These are phyloP conservation scores for Rhypophila decipiens DNA, from an alignment of 495 filamentous ascomycete genomes.

Conservation along the genomic window DNA sequence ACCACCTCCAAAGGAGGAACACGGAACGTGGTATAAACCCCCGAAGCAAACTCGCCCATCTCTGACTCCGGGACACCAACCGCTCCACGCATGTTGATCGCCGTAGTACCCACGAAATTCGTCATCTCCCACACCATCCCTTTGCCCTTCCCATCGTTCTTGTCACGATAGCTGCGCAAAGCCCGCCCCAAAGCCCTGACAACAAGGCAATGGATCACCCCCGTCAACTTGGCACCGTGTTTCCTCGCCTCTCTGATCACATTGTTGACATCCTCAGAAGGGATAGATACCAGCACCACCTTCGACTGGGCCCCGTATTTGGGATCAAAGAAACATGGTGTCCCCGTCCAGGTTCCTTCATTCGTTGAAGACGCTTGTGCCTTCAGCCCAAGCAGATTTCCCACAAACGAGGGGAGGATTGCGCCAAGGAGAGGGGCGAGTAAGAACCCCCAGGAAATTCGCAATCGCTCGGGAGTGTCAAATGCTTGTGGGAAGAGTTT, in stretches of 20 bases:
- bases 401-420: conserved; percentile 5
- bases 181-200: conserved; percentile 6
- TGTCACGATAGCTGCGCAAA: not conserved
- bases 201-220: conserved; percentile 2
- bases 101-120: conserved; percentile 3
- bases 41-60: conserved; percentile 12
- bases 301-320: not conserved
- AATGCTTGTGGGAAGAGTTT: conserved; percentile 4
- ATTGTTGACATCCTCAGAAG: not conserved
- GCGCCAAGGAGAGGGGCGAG: conserved; percentile 4
- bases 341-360: conserved; percentile 8
- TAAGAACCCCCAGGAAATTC: conserved; percentile 13
- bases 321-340: conserved; percentile 1
- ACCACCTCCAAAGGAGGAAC: too few relatives aligned
- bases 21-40: not conserved
- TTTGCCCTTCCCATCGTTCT: too few relatives aligned
- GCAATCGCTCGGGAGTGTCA: conserved; percentile 7
- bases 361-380: not conserved
- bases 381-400: not conserved
- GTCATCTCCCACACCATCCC: too few relatives aligned
- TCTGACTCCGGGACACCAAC: conserved; percentile 2
- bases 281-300: conserved; percentile 2
- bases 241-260: not conserved
- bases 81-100: conserved; percentile 8
- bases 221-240: conserved; percentile 6